Percentiles rank a stretch among this genome's conserved stretches.
Evolutionary conservation across 352 stramenopile genomes (phyloP).

Genomic region (Phytophthora crassamura): DNA sequence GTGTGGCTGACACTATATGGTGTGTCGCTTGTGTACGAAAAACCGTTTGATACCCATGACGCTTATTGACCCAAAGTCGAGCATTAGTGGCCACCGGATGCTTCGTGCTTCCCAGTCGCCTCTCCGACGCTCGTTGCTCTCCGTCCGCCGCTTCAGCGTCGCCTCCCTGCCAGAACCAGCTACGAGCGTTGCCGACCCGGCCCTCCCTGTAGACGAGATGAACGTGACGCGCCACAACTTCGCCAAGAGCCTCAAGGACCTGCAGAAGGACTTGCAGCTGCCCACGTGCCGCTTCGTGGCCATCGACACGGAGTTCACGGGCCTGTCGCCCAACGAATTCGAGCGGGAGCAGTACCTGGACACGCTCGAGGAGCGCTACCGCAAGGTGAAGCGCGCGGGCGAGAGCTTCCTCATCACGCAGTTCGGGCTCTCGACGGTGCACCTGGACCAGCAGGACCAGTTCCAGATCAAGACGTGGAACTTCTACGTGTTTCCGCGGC

Average conservation of each 20-base stretch:
- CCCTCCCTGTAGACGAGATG: conserved; percentile 44
- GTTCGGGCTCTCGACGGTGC: conserved; percentile 81
- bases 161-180: background rate
- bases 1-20: conserved; percentile 8
- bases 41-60: conserved; percentile 11
- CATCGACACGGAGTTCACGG: conserved; percentile 88
- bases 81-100: conserved; percentile 34
- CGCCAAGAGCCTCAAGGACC: conserved; percentile 53
- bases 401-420: conserved; percentile 88
- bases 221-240: conserved; percentile 89
- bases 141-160: conserved; percentile 21
- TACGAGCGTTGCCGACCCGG: background rate
- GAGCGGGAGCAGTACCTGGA: conserved; percentile 75
- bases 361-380: conserved; percentile 79
- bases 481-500: conserved; percentile 85
- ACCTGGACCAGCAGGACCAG: conserved; percentile 62
- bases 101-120: conserved; percentile 37
- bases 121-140: conserved; percentile 32
- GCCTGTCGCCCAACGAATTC: conserved; percentile 69
- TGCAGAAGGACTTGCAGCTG: conserved; percentile 65
- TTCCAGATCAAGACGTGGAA: conserved; percentile 85
- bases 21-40: conserved; percentile 11
- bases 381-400: conserved; percentile 73
- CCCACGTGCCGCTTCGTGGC: conserved; percentile 77
- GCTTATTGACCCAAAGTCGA: background rate